Conservation (phyloP, 306 rosid genomes). For the Sicyos edulis region DNA sequence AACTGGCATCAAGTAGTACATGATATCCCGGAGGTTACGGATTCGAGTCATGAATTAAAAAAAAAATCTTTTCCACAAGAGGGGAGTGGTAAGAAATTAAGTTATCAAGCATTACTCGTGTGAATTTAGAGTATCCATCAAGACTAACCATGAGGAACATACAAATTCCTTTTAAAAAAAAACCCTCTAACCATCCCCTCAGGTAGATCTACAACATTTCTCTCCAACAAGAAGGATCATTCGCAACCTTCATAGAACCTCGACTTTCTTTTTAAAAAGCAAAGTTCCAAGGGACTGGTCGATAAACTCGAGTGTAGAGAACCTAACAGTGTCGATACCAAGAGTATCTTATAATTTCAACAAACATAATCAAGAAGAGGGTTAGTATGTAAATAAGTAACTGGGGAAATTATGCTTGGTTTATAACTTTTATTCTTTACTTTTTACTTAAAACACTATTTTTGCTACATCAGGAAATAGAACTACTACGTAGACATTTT, state of each 20-base stretch:
- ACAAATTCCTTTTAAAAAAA: neutral
- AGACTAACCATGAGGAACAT: neutral
- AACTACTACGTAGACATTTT: neutral
- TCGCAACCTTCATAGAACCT: too few species aligned
- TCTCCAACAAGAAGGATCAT: neutral
- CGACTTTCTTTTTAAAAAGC: neutral
- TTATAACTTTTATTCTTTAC: neutral
- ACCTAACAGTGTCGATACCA: neutral
- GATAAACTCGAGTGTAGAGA: neutral
- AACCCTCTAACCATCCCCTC: neutral
- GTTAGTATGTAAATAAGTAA: neutral
- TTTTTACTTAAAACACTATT: too few species aligned
- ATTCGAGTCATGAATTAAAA: too few species aligned
- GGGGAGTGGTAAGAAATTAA: neutral
- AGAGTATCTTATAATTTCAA: neutral
- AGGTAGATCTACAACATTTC: neutral
- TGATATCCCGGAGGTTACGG: too few species aligned
- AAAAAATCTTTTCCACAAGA: neutral
- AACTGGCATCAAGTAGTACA: too few species aligned
- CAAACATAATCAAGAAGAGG: neutral
- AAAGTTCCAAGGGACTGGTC: neutral
- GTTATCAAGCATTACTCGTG: neutral
- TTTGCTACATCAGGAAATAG: too few species aligned
- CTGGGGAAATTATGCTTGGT: neutral
- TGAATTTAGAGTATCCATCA: neutral